Conservation (phyloP, 1,139 yeast genomes). For the Yamadazyma pseudoaaseri region DNA sequence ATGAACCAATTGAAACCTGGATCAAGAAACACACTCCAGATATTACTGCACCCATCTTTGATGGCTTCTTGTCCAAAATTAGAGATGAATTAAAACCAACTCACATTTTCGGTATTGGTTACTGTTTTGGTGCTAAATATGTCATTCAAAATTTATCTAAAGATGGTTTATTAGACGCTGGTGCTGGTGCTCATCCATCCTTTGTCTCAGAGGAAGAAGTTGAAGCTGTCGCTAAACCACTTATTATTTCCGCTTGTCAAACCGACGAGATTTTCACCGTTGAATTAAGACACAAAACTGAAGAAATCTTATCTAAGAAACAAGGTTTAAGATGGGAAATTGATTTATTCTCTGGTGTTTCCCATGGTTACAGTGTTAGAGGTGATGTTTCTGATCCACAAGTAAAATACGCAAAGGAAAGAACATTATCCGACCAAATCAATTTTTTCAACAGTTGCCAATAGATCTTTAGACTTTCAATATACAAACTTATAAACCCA, state of each 20-base stretch:
- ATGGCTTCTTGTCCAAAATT: conserved; percentile 43
- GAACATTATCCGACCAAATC: conserved; percentile 59
- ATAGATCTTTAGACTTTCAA: too few relatives aligned
- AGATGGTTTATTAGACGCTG: conserved; percentile 52
- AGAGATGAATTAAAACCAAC: conserved; percentile 47
- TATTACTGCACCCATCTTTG: conserved; percentile 36
- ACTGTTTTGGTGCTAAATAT: conserved; percentile 83
- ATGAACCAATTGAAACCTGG: conserved; percentile 44
- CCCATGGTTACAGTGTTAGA: conserved; percentile 76
- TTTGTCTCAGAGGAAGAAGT: conserved; percentile 64
- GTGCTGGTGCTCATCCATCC: conserved; percentile 82
- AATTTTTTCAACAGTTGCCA: conserved; percentile 19
- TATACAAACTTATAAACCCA: too few relatives aligned
- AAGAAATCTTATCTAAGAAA: conserved; percentile 46
- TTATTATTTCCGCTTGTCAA: conserved; percentile 73
- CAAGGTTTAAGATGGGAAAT: conserved; percentile 53
- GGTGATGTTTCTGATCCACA: conserved; percentile 62
- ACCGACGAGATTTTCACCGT: conserved; percentile 58
- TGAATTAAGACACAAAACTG: conserved; percentile 62
- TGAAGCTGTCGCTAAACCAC: conserved; percentile 54
- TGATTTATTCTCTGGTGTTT: conserved; percentile 57
- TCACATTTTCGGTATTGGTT: conserved; percentile 64
- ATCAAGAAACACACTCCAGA: conserved; percentile 50
- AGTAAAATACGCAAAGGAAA: conserved; percentile 68
- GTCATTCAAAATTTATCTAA: conserved; percentile 52